A percentile compares a stretch with the other conserved stretches of the same genome.
phyloP scores from a whole-genome alignment of 805 yeast species.

The Komagataella mondaviorum region DNA sequence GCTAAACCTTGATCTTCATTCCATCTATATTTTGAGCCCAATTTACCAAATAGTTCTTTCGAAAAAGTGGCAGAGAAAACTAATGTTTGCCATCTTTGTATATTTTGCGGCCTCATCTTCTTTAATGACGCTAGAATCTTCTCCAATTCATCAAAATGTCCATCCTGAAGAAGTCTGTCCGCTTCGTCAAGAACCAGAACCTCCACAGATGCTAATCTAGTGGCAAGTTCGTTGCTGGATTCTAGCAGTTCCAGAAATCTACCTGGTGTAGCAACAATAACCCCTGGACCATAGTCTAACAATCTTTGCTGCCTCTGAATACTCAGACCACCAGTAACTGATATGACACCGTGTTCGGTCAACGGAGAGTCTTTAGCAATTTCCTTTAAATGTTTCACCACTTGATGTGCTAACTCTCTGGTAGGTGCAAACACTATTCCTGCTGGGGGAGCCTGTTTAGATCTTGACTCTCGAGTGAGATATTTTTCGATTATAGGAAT shows the following conservation, averaged over 20 bases:
- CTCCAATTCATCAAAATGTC: slow-evolving; percentile 89
- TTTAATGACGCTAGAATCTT: slow-evolving; percentile 56
- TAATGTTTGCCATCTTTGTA: slow-evolving; percentile 57
- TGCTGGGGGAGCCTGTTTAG: slow-evolving; percentile 28
- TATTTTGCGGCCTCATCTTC: slow-evolving; percentile 29
- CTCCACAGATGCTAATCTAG: slow-evolving; percentile 30
- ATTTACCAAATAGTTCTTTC: slow-evolving; percentile 64
- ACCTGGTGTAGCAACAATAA: slow-evolving; percentile 86
- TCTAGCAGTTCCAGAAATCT: slow-evolving; percentile 52
- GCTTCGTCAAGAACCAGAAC: slow-evolving; percentile 83
- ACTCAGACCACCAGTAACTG: slow-evolving; percentile 90
- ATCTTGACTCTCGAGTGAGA: slow-evolving; percentile 13
- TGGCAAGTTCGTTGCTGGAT: slow-evolving; percentile 29
- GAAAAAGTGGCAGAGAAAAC: slow-evolving; percentile 95
- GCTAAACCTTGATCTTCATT: slow-evolving; percentile 15
- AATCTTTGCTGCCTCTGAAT: slow-evolving; percentile 73
- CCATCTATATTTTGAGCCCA: slow-evolving; percentile 26
- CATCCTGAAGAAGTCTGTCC: slow-evolving; percentile 87
- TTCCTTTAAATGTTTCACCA: slow-evolving; percentile 59
- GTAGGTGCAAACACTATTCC: slow-evolving; percentile 91
- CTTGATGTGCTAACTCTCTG: slow-evolving; percentile 92
- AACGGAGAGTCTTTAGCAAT: slow-evolving; percentile 40
- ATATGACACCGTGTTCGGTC: slow-evolving; percentile 43
- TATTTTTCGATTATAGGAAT: slow-evolving; percentile 75
- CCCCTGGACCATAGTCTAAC: slow-evolving; percentile 30